Base-by-base conservation (phyloP, 305 asterid genomes). In the Plantago coronopus region DNA sequence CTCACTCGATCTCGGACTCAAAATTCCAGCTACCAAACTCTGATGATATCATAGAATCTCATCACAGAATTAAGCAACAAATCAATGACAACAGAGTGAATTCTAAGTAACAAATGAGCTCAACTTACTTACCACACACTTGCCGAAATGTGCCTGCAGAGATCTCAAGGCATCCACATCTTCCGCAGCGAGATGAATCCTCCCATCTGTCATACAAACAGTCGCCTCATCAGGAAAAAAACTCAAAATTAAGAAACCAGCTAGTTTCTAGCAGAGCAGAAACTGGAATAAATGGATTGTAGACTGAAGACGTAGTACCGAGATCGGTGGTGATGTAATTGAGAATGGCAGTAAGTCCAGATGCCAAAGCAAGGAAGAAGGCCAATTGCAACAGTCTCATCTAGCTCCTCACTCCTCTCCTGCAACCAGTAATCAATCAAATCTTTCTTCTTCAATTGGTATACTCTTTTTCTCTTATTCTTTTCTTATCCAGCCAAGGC, bases 101-200 rank as follows among this genome's bases (percentile, higher is more conserved):
- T 12, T 38, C 13, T 38, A 38, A 3, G 3, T n/a, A n/a, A n/a
- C 44, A 37, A 37, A 8, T 7, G 7, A 49, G 17, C 21, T 6
- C 55, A 13, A 72, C n/a, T n/a, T n/a, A 78, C 96, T 79, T 67
- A 90, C 97, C 85, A 90, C 96, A 62, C 97, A 90, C 81, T 83
- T 82, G 70, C 75, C 78, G 77, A 90, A 90, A 56, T 76, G 76
- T 59, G 55, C 51, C 71, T 76, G 95, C 61, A 90, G 74, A 40
- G 86, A 72, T 65, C 62, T 67, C 72, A 90, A 70, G 17, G 97
- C 89, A 37, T 83, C 84, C 67, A 78, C 69, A 74, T 88, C 97
- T 66, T 82, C 88, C 48, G 56, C 54, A 1, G 94, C 76, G 31
- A 82, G 61, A 66, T 57, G 73, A 69, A 72, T 25, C 38, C 73